Evolutionary conservation across 1,139 yeast genomes (phyloP), one percentile per base, ranked within the genome.

Genomic region (Yamadazyma dushanensis): DNA sequence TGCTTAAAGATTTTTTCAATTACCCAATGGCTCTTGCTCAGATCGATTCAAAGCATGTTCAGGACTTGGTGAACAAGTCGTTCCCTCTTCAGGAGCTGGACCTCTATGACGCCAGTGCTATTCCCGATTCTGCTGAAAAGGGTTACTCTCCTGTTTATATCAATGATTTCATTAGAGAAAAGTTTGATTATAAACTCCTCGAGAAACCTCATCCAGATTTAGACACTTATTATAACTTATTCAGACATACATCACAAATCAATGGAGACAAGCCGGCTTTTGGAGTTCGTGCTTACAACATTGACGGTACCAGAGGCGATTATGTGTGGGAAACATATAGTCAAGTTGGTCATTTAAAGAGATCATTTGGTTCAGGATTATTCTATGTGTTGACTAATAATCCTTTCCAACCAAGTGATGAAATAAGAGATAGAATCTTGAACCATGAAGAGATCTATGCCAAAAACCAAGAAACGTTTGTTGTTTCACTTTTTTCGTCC

Each of bases 291-390:
- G 51, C 51, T 2, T 34, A 36, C 22, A 61, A 51, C 31, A 41
- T 40, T 6, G 70, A 70, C 38, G 73, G 66, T n/a, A 60, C 73
- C 4, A 66, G 67, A 32, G 69, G 62, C 35, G 47, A 48, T 18
- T 85, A 76, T 58, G 61, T 61, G 21, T 84, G 66, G 59, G 66
- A 73, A 44, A 56, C 74, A 7, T 82, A 70, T 51, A 47, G 45
- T 8, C 55, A 66, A 28, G 63, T 76, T 8, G 59, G 62, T 20
- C 45, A 53, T 30, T 64, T 80, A 35, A 70, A 75, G 37, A 57
- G 60, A 34, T 59, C 73, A 35, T 63, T 84, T 30, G 94, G 89
- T 4, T 63, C 86, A 3, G 95, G 94, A 9, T 50, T 85, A 20
- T 66, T 79, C 45, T 67, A 76, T 32, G 56, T 76, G n/a, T 71